phyloP scores from a whole-genome alignment of 129 eudicot genomes.

The Dittrichia graveolens region DNA sequence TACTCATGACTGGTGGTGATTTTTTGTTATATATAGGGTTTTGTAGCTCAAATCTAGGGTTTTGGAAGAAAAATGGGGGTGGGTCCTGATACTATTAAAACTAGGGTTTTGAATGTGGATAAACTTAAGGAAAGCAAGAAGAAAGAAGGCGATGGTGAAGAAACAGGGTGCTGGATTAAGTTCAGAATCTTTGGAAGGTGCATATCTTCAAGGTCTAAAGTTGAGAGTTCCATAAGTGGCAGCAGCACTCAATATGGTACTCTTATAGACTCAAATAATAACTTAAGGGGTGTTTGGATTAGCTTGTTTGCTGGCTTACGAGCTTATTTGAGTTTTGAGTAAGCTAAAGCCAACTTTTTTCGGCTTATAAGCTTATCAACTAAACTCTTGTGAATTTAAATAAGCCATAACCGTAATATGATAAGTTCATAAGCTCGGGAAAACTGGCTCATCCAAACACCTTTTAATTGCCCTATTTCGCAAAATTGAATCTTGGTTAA shows the following conservation, averaged over 20 bases:
- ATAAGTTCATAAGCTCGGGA: too few species aligned
- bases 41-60: constrained; percentile 32
- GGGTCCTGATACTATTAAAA: constrained; percentile 47
- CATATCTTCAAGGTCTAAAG: constrained; percentile 62
- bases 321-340: too few species aligned
- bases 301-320: too few species aligned
- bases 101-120: constrained; percentile 42
- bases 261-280: not conserved
- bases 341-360: too few species aligned
- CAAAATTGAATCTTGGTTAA: constrained; percentile 15
- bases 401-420: too few species aligned
- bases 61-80: constrained; percentile 48
- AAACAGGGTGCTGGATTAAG: constrained; percentile 65
- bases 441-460: too few species aligned
- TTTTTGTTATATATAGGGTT: constrained; percentile 11
- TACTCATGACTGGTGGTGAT: constrained; percentile 15
- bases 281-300: not conserved
- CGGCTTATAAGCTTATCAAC: too few species aligned
- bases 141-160: constrained; percentile 39
- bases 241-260: constrained; percentile 60
- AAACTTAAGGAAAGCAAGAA: constrained; percentile 43
- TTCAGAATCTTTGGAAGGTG: constrained; percentile 67
- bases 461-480: not conserved
- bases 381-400: too few species aligned
- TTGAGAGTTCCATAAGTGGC: constrained; percentile 65